Evolutionary conservation across 192 early-diverging fungal genomes (phyloP), one percentile per base, ranked within the genome.

Genomic region (Funneliformis geosporum): DNA sequence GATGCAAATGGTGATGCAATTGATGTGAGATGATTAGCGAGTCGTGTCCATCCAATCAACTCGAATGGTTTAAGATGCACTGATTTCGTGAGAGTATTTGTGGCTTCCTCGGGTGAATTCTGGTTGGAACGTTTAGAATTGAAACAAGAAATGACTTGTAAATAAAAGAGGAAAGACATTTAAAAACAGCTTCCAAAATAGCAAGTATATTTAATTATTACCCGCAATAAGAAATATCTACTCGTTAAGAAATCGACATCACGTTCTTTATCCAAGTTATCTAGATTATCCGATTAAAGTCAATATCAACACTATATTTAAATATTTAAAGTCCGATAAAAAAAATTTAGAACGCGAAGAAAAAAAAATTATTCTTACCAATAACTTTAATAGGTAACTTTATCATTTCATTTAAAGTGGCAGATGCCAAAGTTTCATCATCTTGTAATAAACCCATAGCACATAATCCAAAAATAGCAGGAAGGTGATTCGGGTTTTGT

Each of bases 381-480:
- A 85, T 66, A 40, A 84, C 75, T 61, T 85, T 76, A 70, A 85
- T 40, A 4, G 88, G 82, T 47, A 90, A 81, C 67, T 93, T 93
- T 18, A 88, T 67, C 33, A 95, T 75, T 80, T 94, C 92, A 55
- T 87, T 87, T 42, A 93, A 84, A 2, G 93, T 88, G 0, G 89
- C 89, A 8, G 85, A 85, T 0, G 94, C 88, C 9, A 95, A 76
- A 14, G 84, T 87, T 38, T 84, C 84, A 80, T 95, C 92, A 59
- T 88, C 79, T 80, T 86, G 83, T 8, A 92, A 83, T 39, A 95
- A 83, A 2, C 91, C 92, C 82, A 95, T 87, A 0, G 89, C 92
- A n/a, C 88, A 88, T 18, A 95, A 78, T 7, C 87, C 85, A 75
- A 93, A 86, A 43, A 95, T 87, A 0, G 94, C 90, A 25, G 89